Conservation (phyloP, 2,329 filamentous ascomycete genomes). For the Ceratocystis cubensis region DNA sequence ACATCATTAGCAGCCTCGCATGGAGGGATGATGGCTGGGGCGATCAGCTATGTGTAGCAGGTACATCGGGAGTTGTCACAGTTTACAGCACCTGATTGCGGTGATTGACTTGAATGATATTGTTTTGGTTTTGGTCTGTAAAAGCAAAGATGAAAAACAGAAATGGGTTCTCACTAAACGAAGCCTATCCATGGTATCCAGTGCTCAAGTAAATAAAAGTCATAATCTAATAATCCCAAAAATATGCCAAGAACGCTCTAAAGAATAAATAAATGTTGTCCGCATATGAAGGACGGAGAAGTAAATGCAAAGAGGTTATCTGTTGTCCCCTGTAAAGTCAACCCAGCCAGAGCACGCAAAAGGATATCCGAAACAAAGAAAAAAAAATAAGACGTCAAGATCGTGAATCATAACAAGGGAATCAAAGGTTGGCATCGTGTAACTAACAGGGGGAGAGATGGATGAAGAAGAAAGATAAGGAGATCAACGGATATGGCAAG, state of each 20-base stretch:
- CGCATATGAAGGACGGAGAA: not conserved
- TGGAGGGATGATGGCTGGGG: slow-evolving; percentile 52
- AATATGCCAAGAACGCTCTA: slow-evolving; percentile 4
- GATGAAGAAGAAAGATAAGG: not conserved
- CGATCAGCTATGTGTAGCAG: slow-evolving; percentile 52
- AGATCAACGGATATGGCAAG: not conserved
- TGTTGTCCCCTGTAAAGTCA: not conserved
- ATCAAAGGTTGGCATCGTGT: not conserved
- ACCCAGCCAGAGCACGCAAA: not conserved
- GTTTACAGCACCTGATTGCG: slow-evolving; percentile 38
- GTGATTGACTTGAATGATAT: not conserved
- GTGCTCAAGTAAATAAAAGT: not conserved
- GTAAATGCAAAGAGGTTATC: not conserved
- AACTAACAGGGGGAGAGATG: not conserved
- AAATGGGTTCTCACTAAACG: not conserved
- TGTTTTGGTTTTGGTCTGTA: no score
- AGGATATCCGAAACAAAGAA: not conserved
- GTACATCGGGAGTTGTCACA: slow-evolving; percentile 53
- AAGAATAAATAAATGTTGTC: not conserved
- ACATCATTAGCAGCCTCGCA: slow-evolving; percentile 49
- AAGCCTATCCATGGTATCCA: not conserved
- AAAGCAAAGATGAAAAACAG: no score
- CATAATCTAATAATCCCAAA: not conserved
- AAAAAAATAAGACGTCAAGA: slow-evolving; percentile 1
- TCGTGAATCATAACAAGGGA: slow-evolving; percentile 2